Evolutionary conservation across 2,329 filamentous ascomycete genomes (phyloP).

Genomic region (Elsinoe necatrix): DNA sequence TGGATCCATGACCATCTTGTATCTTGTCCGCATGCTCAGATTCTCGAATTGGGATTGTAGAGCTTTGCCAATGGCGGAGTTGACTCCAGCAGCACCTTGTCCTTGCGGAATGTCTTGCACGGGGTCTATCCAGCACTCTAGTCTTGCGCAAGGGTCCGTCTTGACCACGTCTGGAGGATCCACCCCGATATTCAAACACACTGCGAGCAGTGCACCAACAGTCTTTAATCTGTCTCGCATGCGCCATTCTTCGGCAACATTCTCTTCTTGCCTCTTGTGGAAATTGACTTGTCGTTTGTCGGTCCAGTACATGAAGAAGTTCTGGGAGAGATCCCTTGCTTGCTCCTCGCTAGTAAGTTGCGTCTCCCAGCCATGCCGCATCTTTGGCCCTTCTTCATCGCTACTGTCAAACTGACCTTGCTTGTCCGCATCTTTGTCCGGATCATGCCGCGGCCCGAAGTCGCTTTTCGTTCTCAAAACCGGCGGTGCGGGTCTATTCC

Average conservation of each 20-base stretch:
- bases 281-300: slow-evolving; percentile 96
- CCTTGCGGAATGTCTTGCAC: slow-evolving; percentile 63
- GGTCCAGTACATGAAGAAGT: slow-evolving; percentile 99
- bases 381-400: slow-evolving; percentile 32
- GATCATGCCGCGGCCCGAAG: slow-evolving; percentile 35
- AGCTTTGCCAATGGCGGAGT: slow-evolving; percentile 88
- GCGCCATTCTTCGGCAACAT: slow-evolving; percentile 76
- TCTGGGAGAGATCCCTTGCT: slow-evolving; percentile 74
- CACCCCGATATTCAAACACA: slow-evolving; percentile 95
- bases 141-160: slow-evolving; percentile 82
- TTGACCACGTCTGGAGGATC: slow-evolving; percentile 96
- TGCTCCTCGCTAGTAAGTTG: slow-evolving; percentile 88
- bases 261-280: slow-evolving; percentile 55
- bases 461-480: slow-evolving; percentile 47
- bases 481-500: slow-evolving; percentile 24
- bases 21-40: slow-evolving; percentile 86
- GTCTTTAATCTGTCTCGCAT: slow-evolving; percentile 96
- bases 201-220: slow-evolving; percentile 84
- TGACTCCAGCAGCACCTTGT: slow-evolving; percentile 30
- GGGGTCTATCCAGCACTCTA: slow-evolving; percentile 96
- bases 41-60: slow-evolving; percentile 96
- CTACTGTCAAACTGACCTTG: slow-evolving; percentile 27
- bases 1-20: slow-evolving; percentile 93
- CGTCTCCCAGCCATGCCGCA: slow-evolving; percentile 84
- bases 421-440: slow-evolving; percentile 19